Percentiles rank a stretch among this genome's conserved stretches.
Conservation (phyloP, 176 grass and related monocot species). For the Bolboschoenus planiculmis region DNA sequence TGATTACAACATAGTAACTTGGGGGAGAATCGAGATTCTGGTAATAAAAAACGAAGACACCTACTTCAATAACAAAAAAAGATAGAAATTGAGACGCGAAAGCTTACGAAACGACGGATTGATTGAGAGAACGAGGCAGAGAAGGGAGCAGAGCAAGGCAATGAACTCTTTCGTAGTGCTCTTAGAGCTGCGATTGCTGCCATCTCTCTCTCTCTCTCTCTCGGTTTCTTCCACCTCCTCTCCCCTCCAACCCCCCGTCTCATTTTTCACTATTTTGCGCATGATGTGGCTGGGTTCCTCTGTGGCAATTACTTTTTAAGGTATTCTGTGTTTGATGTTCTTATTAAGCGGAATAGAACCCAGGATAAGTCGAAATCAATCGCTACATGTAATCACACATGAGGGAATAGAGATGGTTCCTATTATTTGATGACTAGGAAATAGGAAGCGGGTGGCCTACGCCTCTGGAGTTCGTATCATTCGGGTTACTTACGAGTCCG, state of each 20-base stretch:
- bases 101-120: slow-evolving; percentile 5
- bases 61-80: background rate
- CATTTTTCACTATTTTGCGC: background rate
- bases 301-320: background rate
- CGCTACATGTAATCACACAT: background rate
- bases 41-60: background rate
- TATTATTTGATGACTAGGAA: background rate
- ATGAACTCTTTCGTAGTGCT: background rate
- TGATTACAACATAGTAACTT: background rate
- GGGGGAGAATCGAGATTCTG: background rate
- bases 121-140: slow-evolving; percentile 11
- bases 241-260: background rate
- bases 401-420: background rate
- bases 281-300: background rate
- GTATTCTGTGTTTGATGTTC: background rate
- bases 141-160: background rate
- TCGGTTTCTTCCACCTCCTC: background rate
- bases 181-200: slow-evolving; percentile 17
- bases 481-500: no score
- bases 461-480: background rate
- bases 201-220: slow-evolving; percentile 16
- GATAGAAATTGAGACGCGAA: background rate
- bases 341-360: background rate
- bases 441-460: background rate
- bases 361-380: background rate